These are phyloP conservation scores for Iodosphaeria phyllophila DNA, from an alignment of 2,329 filamentous ascomycete genomes.

Conservation along the genomic window DNA sequence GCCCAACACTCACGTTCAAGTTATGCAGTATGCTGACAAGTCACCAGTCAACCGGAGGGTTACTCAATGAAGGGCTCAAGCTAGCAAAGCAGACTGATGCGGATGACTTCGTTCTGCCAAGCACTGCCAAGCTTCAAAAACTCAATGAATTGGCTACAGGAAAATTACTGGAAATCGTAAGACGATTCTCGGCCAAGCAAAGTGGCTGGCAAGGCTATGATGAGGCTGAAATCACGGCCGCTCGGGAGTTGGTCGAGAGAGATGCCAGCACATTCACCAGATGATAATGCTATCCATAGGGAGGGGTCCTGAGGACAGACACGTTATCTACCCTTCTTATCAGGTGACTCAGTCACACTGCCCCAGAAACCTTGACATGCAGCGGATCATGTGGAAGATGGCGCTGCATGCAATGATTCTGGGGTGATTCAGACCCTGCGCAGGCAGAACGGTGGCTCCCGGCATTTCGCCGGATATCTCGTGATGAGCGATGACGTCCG, in stretches of 20 bases:
- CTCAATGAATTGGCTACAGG: slow-evolving; percentile 55
- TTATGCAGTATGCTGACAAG: slow-evolving; percentile 7
- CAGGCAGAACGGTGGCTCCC: too few relatives aligned
- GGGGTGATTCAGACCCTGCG: neutral
- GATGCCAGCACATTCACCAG: slow-evolving; percentile 25
- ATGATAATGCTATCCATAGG: slow-evolving; percentile 14
- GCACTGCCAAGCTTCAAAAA: slow-evolving; percentile 38
- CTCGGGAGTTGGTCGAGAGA: slow-evolving; percentile 44
- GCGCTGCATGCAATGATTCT: too few relatives aligned
- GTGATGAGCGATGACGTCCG: too few relatives aligned
- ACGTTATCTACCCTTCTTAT: too few relatives aligned
- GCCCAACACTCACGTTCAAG: neutral
- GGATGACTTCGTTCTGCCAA: slow-evolving; percentile 34
- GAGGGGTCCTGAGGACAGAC: too few relatives aligned
- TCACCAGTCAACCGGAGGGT: slow-evolving; percentile 26
- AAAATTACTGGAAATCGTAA: slow-evolving; percentile 61
- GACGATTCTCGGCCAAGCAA: slow-evolving; percentile 39
- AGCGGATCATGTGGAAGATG: too few relatives aligned
- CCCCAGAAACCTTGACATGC: too few relatives aligned
- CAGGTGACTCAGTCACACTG: slow-evolving; percentile 11
- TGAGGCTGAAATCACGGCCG: slow-evolving; percentile 51
- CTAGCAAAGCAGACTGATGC: slow-evolving; percentile 25
- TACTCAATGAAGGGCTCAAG: slow-evolving; percentile 25
- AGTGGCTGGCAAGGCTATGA: slow-evolving; percentile 57
- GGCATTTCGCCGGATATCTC: too few relatives aligned